A percentile compares a stretch with the other conserved stretches of the same genome.
Evolutionary conservation across 805 yeast species (phyloP).

Genomic region (Candida palmyrensis): DNA sequence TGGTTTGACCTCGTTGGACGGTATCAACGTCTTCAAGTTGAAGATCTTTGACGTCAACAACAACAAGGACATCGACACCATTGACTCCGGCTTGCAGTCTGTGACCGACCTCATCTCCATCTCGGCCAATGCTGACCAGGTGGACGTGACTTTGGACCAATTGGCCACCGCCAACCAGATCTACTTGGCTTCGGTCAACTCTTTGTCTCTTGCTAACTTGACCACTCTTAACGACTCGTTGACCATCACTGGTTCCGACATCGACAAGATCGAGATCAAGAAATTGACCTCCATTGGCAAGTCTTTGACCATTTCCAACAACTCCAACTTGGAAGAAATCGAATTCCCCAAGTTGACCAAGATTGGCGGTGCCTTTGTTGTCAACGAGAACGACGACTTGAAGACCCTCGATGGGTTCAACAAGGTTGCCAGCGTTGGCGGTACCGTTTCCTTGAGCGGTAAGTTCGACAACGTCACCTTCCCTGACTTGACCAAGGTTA

Average conservation of each 20-base stretch:
- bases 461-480: slow-evolving; percentile 75
- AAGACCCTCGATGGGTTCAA: slow-evolving; percentile 67
- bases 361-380: slow-evolving; percentile 90
- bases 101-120: slow-evolving; percentile 74
- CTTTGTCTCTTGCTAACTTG: slow-evolving; percentile 67
- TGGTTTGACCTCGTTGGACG: slow-evolving; percentile 60
- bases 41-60: slow-evolving; percentile 77
- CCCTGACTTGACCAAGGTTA: slow-evolving; percentile 67
- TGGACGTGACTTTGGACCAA: slow-evolving; percentile 61
- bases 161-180: slow-evolving; percentile 85
- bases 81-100: slow-evolving; percentile 66
- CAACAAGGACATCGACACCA: slow-evolving; percentile 71
- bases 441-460: slow-evolving; percentile 84
- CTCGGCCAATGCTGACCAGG: slow-evolving; percentile 79
- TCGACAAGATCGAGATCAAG: slow-evolving; percentile 52
- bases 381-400: slow-evolving; percentile 80
- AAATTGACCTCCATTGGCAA: slow-evolving; percentile 66
- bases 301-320: slow-evolving; percentile 69
- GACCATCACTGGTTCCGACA: slow-evolving; percentile 70
- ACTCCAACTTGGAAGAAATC: slow-evolving; percentile 64
- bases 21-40: slow-evolving; percentile 49
- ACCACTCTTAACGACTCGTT: slow-evolving; percentile 73
- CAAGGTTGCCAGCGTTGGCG: slow-evolving; percentile 67
- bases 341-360: slow-evolving; percentile 65
- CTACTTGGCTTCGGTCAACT: slow-evolving; percentile 73